Evolutionary conservation across 108 stramenopile species (phyloP).

Genomic region (Nitzschia sp.): DNA sequence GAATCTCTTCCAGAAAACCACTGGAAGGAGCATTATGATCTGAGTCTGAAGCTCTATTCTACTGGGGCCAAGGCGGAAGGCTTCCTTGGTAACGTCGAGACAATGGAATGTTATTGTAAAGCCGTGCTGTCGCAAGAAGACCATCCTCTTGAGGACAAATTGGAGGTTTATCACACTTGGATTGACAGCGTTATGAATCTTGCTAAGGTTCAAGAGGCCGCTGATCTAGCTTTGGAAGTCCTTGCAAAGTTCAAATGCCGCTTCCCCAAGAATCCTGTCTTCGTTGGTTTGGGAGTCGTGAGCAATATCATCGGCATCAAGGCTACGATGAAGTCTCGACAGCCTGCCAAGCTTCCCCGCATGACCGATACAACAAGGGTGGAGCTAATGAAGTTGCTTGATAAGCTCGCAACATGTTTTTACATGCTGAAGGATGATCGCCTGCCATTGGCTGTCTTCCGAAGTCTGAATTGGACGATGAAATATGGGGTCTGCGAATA

Average conservation of each 20-base stretch:
- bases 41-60: constrained; percentile 20
- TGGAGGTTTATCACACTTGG: constrained; percentile 6
- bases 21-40: constrained; percentile 17
- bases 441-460: constrained; percentile 10
- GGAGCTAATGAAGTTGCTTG: constrained; percentile 15
- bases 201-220: constrained; percentile 5
- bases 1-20: not conserved
- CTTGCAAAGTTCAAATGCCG: constrained; percentile 6
- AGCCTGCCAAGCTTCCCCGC: not conserved
- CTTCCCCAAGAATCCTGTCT: constrained; percentile 15
- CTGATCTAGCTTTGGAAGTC: constrained; percentile 1
- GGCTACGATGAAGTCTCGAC: not conserved
- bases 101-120: constrained; percentile 1
- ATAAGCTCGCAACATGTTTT: constrained; percentile 13
- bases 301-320: constrained; percentile 5
- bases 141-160: constrained; percentile 17
- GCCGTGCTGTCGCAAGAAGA: constrained; percentile 12
- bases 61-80: constrained; percentile 27
- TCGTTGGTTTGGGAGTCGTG: not conserved
- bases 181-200: not conserved
- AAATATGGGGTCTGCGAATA: constrained; percentile 28
- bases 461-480: constrained; percentile 6
- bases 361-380: constrained; percentile 26
- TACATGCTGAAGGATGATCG: constrained; percentile 14
- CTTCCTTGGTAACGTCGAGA: constrained; percentile 18